These are phyloP conservation scores for Microsporum canis DNA, from an alignment of 2,329 filamentous ascomycete genomes.

Conservation along the genomic window DNA sequence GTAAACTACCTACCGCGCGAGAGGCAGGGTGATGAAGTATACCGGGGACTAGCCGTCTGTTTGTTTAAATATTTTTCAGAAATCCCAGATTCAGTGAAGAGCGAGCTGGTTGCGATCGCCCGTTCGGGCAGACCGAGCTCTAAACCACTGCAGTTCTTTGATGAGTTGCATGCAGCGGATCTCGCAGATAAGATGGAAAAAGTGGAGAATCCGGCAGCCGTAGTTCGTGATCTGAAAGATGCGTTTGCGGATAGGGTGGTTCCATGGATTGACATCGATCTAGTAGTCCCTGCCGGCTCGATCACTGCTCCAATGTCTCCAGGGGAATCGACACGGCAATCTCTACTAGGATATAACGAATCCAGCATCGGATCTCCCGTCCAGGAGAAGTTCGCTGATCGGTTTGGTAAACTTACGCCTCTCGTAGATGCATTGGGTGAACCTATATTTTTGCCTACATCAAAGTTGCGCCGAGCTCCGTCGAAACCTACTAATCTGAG, in stretches of 20 bases:
- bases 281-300: slow-evolving; percentile 68
- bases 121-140: slow-evolving; percentile 47
- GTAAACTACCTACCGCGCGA: slow-evolving; percentile 85
- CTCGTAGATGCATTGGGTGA: slow-evolving; percentile 72
- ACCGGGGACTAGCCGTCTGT: slow-evolving; percentile 80
- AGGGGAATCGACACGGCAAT: slow-evolving; percentile 51
- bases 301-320: slow-evolving; percentile 48
- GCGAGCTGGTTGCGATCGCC: slow-evolving; percentile 48
- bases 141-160: slow-evolving; percentile 61
- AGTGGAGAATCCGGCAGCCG: slow-evolving; percentile 63
- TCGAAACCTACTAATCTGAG: slow-evolving; percentile 76
- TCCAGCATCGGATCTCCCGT: slow-evolving; percentile 44
- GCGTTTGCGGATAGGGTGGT: slow-evolving; percentile 72
- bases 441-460: slow-evolving; percentile 74
- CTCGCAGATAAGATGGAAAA: slow-evolving; percentile 73
- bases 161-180: slow-evolving; percentile 85
- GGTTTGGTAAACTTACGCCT: slow-evolving; percentile 67
- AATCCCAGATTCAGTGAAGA: slow-evolving; percentile 65
- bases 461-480: slow-evolving; percentile 70
- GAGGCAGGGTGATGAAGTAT: slow-evolving; percentile 89
- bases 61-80: slow-evolving; percentile 91
- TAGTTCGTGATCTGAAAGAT: slow-evolving; percentile 60
- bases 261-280: slow-evolving; percentile 75
- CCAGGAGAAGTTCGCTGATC: slow-evolving; percentile 46
- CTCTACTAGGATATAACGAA: slow-evolving; percentile 32